Evolutionary conservation across 176 grass and related monocot genomes (phyloP).

Genomic region (Metroxylon sagu): DNA sequence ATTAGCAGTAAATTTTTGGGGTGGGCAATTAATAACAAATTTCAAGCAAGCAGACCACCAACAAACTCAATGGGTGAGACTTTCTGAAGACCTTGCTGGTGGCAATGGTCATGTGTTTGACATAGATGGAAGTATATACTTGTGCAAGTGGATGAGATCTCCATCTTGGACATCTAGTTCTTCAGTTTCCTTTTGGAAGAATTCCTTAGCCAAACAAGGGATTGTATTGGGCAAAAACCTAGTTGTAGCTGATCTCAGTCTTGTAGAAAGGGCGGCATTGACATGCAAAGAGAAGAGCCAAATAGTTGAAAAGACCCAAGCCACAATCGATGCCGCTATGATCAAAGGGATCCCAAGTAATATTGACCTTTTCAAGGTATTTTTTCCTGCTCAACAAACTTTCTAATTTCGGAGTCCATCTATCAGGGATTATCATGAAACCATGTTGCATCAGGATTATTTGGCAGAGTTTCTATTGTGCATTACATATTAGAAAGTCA

Average conservation of each 20-base stretch:
- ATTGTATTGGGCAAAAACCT: constrained; percentile 83
- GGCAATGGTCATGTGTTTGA: constrained; percentile 50
- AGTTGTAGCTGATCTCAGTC: constrained; percentile 74
- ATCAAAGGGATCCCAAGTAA: constrained; percentile 99
- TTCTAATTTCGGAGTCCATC: not conserved
- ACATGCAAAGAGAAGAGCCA: constrained; percentile 72
- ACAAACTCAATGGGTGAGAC: constrained; percentile 34
- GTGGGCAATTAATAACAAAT: constrained; percentile 55
- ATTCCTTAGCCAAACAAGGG: constrained; percentile 51
- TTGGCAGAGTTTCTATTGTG: too few relatives aligned
- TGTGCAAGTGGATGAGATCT: constrained; percentile 84
- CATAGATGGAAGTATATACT: constrained; percentile 84
- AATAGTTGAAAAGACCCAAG: constrained; percentile 71
- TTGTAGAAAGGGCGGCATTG: constrained; percentile 69
- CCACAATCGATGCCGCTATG: constrained; percentile 88
- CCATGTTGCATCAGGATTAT: too few relatives aligned
- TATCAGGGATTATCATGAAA: too few relatives aligned
- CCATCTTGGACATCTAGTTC: constrained; percentile 63
- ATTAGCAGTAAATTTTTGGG: constrained; percentile 86
- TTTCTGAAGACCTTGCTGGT: constrained; percentile 48
- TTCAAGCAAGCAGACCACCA: constrained; percentile 32
- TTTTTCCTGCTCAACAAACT: not conserved
- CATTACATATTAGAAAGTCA: too few relatives aligned
- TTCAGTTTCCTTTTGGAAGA: constrained; percentile 74
- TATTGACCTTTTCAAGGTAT: constrained; percentile 99